Evolutionary conservation across 106 monocot genomes (phyloP), one percentile per base, ranked within the genome.

Genomic region (Acanthochlamys bracteata): DNA sequence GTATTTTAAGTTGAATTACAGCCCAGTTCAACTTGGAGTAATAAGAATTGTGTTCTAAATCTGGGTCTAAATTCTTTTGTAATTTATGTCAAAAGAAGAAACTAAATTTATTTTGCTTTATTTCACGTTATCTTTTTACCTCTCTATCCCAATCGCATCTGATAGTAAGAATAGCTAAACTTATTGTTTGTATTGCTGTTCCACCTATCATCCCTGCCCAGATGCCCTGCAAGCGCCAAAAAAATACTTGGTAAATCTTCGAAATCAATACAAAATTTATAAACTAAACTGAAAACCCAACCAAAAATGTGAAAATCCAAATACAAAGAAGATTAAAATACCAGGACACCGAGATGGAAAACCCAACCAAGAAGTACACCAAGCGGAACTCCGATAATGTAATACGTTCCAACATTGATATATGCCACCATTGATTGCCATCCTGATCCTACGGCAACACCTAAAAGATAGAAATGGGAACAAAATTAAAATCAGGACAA

Each of bases 121-220:
- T n/a, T n/a, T n/a, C n/a, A n/a, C n/a, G n/a, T n/a, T n/a, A n/a
- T n/a, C n/a, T n/a, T 23, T 0, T 70, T 42, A 88, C 92, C 84
- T 92, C 84, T 47, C 79, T 84, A 2, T 88, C 79, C 92, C 92
- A 92, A 51, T 92, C 82, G 24, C 79, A 79, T 45, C 79, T 20
- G 47, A 82, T 76, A 2, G 87, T 92, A n/a, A 92, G 22, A 41
- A 61, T 57, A 10, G 77, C 69, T 42, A 92, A 53, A 41, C 88
- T 84, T 26, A 88, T 15, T 0, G 92, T 92, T 26, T 92, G 92
- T 60, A 92, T 67, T 0, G 76, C 83, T 42, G 87, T 92, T 70
- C 92, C 92, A 13, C 84, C 74, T 20, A 92, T 87, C 92, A 92
- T 88, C 25, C 92, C 92, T 12, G 68, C 71, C 92, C 92, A 92